Evolutionary conservation across 2,329 filamentous ascomycete species (phyloP).

Genomic region (Moelleriella libera): DNA sequence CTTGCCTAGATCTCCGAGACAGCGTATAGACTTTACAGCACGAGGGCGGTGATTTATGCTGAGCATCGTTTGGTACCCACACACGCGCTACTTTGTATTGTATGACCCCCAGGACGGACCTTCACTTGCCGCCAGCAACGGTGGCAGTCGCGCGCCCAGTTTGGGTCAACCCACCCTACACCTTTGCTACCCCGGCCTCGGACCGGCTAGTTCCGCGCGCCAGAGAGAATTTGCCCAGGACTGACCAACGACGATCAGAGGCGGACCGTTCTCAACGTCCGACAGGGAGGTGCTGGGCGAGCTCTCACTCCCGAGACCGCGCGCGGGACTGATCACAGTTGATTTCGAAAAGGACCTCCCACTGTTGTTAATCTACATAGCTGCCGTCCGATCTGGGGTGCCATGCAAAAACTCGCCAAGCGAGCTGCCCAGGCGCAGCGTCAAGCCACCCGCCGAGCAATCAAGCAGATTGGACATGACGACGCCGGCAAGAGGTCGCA

Average conservation of each 20-base stretch:
- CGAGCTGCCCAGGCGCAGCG: conserved; percentile 53
- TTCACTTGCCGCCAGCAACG: too few species aligned
- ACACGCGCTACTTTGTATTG: neutral
- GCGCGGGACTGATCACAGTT: neutral
- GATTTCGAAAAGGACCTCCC: neutral
- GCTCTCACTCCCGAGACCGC: neutral
- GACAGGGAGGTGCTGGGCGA: neutral
- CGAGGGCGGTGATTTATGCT: too few species aligned
- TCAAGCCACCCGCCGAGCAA: conserved; percentile 37
- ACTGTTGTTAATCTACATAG: neutral
- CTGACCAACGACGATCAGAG: neutral
- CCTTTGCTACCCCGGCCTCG: neutral
- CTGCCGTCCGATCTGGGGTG: neutral
- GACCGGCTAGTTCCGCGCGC: conserved; percentile 2
- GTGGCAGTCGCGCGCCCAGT: too few species aligned
- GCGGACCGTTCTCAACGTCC: neutral
- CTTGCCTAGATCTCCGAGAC: too few species aligned
- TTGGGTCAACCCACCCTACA: neutral
- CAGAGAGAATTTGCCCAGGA: conserved; percentile 1
- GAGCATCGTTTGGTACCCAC: too few species aligned
- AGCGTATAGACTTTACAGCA: too few species aligned
- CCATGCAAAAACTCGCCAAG: conserved; percentile 59
- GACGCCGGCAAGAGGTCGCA: conserved; percentile 13
- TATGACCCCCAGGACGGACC: neutral
- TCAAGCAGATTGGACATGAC: conserved; percentile 21